Conservation (phyloP, 2,329 filamentous ascomycete species). For the Penicillium sp. region DNA sequence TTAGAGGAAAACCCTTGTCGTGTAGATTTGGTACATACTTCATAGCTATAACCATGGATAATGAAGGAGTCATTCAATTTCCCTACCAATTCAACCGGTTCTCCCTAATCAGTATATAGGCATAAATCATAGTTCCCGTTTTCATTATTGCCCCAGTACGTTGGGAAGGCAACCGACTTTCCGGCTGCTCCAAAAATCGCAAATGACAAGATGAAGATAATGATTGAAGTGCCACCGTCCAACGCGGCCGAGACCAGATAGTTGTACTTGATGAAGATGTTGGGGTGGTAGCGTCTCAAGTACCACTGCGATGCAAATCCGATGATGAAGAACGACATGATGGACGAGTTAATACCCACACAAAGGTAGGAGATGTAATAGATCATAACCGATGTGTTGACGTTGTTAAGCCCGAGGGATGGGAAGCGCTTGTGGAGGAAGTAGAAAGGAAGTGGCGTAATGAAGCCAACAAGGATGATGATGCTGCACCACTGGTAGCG, state of each 20-base stretch:
- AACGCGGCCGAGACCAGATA: slow-evolving; percentile 37
- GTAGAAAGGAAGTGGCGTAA: slow-evolving; percentile 46
- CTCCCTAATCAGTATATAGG: not conserved
- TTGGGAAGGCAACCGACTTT: slow-evolving; percentile 24
- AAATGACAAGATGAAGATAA: slow-evolving; percentile 40
- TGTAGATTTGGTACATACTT: not conserved
- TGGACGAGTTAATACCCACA: slow-evolving; percentile 44
- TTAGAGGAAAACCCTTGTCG: not conserved
- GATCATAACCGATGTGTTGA: slow-evolving; percentile 46
- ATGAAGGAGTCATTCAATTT: not conserved
- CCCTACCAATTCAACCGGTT: not conserved
- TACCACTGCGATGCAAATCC: slow-evolving; percentile 23
- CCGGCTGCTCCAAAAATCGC: slow-evolving; percentile 34
- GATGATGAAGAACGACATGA: slow-evolving; percentile 26
- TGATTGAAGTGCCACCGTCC: slow-evolving; percentile 36
- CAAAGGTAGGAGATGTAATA: slow-evolving; percentile 46
- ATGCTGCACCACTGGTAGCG: slow-evolving; percentile 34
- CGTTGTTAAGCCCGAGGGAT: slow-evolving; percentile 11
- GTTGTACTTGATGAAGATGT: slow-evolving; percentile 37
- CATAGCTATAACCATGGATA: not conserved
- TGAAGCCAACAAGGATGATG: slow-evolving; percentile 44
- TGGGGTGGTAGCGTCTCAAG: slow-evolving; percentile 16
- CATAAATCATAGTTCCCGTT: not conserved
- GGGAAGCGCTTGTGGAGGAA: slow-evolving; percentile 24
- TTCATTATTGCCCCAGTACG: slow-evolving; percentile 30